Evolutionary conservation across 2,329 filamentous ascomycete species (phyloP).

Genomic region (Daldinia sp.): DNA sequence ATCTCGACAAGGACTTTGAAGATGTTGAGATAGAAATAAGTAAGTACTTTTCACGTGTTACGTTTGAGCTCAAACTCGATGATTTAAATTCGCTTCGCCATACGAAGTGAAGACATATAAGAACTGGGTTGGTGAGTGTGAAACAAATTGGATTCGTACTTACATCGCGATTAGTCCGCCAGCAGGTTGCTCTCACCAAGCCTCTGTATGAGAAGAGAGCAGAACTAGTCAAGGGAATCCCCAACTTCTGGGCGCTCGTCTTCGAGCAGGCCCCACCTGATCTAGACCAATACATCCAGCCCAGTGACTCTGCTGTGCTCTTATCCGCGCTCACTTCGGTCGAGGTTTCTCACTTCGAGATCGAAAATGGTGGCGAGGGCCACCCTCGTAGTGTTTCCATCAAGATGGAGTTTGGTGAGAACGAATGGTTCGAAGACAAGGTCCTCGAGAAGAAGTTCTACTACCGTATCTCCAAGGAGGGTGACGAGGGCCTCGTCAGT

Average conservation of each 20-base stretch:
- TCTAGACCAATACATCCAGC: conserved; percentile 87
- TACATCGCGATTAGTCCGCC: conserved; percentile 65
- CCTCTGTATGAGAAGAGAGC: conserved; percentile 81
- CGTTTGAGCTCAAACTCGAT: not conserved
- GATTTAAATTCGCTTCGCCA: not conserved
- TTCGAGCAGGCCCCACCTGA: conserved; percentile 86
- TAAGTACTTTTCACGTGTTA: conserved; percentile 57
- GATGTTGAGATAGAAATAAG: conserved; percentile 83
- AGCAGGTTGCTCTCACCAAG: conserved; percentile 72
- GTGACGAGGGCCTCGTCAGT: conserved; percentile 80
- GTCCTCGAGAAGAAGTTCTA: conserved; percentile 92
- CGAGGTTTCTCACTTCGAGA: conserved; percentile 81
- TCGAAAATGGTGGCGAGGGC: conserved; percentile 67
- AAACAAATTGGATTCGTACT: conserved; percentile 15
- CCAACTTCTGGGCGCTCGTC: conserved; percentile 94
- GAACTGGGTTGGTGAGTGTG: not conserved
- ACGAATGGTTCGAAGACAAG: conserved; percentile 81
- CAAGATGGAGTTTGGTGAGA: conserved; percentile 80
- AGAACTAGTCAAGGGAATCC: conserved; percentile 74
- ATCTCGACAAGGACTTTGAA: conserved; percentile 85
- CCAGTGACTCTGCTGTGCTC: conserved; percentile 78
- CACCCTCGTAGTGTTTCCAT: conserved; percentile 83
- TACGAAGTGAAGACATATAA: not conserved
- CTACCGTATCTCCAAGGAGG: conserved; percentile 74
- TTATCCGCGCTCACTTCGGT: conserved; percentile 72